A percentile compares a stretch with the other conserved stretches of the same genome.
Evolutionary conservation across 345 rosid genomes (phyloP).

Genomic region (Barbarea vulgaris): DNA sequence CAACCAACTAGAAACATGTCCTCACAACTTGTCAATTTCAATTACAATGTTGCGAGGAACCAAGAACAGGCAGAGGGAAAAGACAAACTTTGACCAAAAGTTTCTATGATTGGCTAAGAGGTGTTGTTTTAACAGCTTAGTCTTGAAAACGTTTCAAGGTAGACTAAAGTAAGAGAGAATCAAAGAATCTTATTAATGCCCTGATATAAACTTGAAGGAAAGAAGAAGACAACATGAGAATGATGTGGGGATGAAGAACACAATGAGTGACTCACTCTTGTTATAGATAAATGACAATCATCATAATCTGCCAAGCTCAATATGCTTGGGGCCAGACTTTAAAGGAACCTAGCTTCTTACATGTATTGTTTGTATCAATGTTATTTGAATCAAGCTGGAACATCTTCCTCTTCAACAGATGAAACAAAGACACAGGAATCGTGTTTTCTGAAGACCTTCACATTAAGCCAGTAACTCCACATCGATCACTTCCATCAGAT

Average conservation of each 20-base stretch:
- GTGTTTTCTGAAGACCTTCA: neutral
- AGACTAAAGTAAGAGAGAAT: neutral
- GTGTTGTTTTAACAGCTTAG: constrained; percentile 14
- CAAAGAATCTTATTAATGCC: neutral
- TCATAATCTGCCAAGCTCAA: neutral
- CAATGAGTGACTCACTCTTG: neutral
- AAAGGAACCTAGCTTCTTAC: neutral
- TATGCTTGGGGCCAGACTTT: neutral
- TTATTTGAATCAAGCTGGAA: constrained; percentile 17
- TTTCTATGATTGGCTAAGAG: constrained; percentile 9
- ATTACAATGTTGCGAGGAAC: neutral
- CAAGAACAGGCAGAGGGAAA: neutral
- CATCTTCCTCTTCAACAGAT: neutral
- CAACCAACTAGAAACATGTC: neutral
- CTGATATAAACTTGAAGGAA: neutral
- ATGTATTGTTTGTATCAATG: neutral
- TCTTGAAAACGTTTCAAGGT: constrained; percentile 2
- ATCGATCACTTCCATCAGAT: neutral
- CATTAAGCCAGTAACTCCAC: neutral
- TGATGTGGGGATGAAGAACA: neutral
- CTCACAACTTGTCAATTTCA: neutral
- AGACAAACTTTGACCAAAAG: neutral
- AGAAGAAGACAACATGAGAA: neutral
- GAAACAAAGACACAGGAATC: neutral
- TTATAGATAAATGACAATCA: neutral